Conservation (phyloP, 1,139 yeast genomes). For the Saccharomyces uvarum region DNA sequence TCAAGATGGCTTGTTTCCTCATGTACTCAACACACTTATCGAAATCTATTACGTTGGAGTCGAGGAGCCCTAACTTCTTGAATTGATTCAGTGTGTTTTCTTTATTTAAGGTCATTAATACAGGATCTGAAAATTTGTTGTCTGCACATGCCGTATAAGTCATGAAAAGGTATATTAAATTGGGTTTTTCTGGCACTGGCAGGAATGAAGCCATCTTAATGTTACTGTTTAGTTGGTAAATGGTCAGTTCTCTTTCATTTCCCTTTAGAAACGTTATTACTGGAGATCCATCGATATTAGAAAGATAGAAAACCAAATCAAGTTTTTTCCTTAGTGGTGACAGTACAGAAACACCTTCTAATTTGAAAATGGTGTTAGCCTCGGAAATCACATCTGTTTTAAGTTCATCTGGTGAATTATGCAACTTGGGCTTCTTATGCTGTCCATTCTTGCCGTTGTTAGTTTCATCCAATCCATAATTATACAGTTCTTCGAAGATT, state of each 20-base stretch:
- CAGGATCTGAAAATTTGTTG: conserved; percentile 34
- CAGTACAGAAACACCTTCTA: conserved; percentile 42
- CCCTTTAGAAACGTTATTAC: conserved; percentile 38
- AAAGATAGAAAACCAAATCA: conserved; percentile 27
- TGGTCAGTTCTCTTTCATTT: conserved; percentile 29
- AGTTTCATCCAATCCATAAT: conserved; percentile 10
- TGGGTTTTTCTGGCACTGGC: conserved; percentile 44
- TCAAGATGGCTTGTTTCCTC: conserved; percentile 35
- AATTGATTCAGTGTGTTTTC: conserved; percentile 32
- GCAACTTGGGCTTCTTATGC: conserved; percentile 9
- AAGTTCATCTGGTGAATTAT: neutral
- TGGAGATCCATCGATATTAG: conserved; percentile 30
- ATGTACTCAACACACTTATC: conserved; percentile 31
- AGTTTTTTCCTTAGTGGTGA: conserved; percentile 47
- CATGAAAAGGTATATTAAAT: conserved; percentile 36
- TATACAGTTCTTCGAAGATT: conserved; percentile 23
- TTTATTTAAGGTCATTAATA: conserved; percentile 39
- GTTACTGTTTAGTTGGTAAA: conserved; percentile 35
- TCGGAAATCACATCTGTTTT: conserved; percentile 23
- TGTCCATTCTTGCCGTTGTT: conserved; percentile 14
- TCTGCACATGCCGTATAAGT: conserved; percentile 32
- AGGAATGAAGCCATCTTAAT: conserved; percentile 41
- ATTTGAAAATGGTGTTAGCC: conserved; percentile 37
- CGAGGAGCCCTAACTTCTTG: conserved; percentile 20
- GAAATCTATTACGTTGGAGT: conserved; percentile 25